Conservation (phyloP, 164 flowering plant species). For the Aristolochia californica region DNA sequence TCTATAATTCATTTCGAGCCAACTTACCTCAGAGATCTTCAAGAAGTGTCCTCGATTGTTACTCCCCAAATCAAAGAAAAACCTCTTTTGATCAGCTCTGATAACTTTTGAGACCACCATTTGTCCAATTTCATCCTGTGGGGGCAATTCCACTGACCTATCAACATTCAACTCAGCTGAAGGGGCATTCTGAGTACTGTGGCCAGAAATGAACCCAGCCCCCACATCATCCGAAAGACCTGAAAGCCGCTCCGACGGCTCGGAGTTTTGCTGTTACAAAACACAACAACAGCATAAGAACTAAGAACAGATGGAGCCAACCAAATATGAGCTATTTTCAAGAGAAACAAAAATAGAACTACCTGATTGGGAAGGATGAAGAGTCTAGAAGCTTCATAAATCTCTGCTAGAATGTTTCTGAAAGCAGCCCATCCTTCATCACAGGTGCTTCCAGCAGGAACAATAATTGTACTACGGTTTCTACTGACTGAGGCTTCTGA, state of each 20-base stretch:
- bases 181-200: slow-evolving; percentile 50
- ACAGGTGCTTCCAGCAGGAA: slow-evolving; percentile 81
- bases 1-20: too few relatives aligned
- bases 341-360: not conserved
- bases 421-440: slow-evolving; percentile 99
- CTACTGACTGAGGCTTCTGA: slow-evolving; percentile 96
- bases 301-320: slow-evolving; percentile 6
- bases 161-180: slow-evolving; percentile 58
- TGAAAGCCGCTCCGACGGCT: slow-evolving; percentile 63
- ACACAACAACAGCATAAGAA: not conserved
- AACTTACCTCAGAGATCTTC: slow-evolving; percentile 79
- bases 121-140: slow-evolving; percentile 58
- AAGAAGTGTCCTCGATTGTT: slow-evolving; percentile 92
- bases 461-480: slow-evolving; percentile 94
- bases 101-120: slow-evolving; percentile 80
- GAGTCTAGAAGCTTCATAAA: slow-evolving; percentile 77
- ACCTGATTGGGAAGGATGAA: slow-evolving; percentile 72
- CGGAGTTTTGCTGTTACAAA: slow-evolving; percentile 54
- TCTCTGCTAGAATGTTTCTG: slow-evolving; percentile 89
- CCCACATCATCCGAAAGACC: slow-evolving; percentile 98
- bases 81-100: slow-evolving; percentile 90
- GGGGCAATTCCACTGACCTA: slow-evolving; percentile 58
- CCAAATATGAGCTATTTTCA: not conserved
- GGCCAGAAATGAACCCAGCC: slow-evolving; percentile 91
- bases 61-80: slow-evolving; percentile 96